Evolutionary conservation across 139 green algal species (phyloP), one percentile per base, ranked within the genome.

Genomic region (Mesotaenium endlicherianum): DNA sequence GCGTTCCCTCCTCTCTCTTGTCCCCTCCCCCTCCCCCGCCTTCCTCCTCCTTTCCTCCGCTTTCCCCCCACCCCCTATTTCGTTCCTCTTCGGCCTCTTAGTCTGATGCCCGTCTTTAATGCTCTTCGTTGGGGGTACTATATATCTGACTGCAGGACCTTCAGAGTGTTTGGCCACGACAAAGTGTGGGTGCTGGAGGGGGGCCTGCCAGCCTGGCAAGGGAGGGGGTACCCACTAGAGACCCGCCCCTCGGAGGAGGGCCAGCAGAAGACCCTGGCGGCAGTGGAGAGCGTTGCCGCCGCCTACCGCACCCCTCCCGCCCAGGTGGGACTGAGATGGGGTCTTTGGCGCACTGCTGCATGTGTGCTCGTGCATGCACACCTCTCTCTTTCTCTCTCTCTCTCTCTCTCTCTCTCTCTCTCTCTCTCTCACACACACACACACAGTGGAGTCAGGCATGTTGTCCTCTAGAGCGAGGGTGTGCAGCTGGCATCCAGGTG

Each of bases 171-270:
- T 80, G 95, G 95, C 0, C 95, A 97, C 69, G 50, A 90, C 81
- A 94, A 91, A 49, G 94, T 98, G 34, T 86, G 89, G 0, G 95
- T 99, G 67, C 82, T 99, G 67, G 91, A 97, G 69, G 96, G 96
- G 3, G 96, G 96, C 16, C 80, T 96, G 16, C 95, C 94, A 1
- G 92, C 90, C 0, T 99, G 93, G 93, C 69, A 88, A 26, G 88
- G 86, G 1, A 67, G 75, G 2, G 92, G 90, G 1, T 69, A 90
- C 1, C 82, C 49, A 17, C 43, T 83, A 2, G 70, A 75, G 34
- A n/a, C 81, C 38, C 31, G 40, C 31, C 47, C 26, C 2, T 40
- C 81, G 26, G 50, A 83, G 41, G 40, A 30, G 58, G 74, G 57
- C 41, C 6, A 47, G 6, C 36, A 5, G 11, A 5, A 72, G 43